Evolutionary conservation across 2,329 filamentous ascomycete genomes (phyloP).

Genomic region (Colletotrichum sidae): DNA sequence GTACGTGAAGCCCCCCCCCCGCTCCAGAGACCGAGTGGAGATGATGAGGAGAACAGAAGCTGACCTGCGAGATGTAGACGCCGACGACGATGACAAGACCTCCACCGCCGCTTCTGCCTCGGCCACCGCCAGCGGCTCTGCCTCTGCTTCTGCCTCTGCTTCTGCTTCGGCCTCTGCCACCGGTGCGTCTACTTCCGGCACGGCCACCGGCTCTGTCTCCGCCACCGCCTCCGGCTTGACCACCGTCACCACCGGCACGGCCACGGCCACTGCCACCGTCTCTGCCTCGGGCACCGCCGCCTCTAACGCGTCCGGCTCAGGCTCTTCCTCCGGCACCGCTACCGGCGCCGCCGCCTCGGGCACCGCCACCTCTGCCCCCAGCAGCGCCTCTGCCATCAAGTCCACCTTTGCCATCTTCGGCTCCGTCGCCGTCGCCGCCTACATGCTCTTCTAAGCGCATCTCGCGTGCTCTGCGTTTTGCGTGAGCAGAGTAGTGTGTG

Average conservation of each 20-base stretch:
- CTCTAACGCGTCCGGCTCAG: constrained; percentile 26
- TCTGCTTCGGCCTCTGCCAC: constrained; percentile 20
- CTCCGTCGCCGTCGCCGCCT: constrained; percentile 34
- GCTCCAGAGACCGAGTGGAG: neutral
- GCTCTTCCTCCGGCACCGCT: constrained; percentile 23
- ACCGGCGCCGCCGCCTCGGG: constrained; percentile 31
- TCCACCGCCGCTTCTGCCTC: constrained; percentile 4
- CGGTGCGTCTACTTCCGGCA: constrained; percentile 26
- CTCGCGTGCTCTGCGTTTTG: constrained; percentile 21
- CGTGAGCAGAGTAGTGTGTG: constrained; percentile 1
- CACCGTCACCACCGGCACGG: constrained; percentile 31
- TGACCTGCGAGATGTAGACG: constrained; percentile 2
- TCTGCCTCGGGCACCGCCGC: constrained; percentile 21
- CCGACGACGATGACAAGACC: neutral
- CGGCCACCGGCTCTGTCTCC: constrained; percentile 23
- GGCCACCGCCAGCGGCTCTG: constrained; percentile 14
- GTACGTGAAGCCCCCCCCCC: constrained; percentile 7
- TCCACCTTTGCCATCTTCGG: constrained; percentile 36
- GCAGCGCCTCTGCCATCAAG: constrained; percentile 31
- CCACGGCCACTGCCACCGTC: constrained; percentile 2
- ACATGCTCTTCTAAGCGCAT: constrained; percentile 36
- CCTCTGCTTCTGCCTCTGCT: constrained; percentile 20
- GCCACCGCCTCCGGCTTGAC: constrained; percentile 28
- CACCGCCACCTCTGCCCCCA: constrained; percentile 21
- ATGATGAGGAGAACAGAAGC: neutral